These are phyloP conservation scores for Logfia minima DNA, from an alignment of 129 eudicot species.

Conservation along the genomic window DNA sequence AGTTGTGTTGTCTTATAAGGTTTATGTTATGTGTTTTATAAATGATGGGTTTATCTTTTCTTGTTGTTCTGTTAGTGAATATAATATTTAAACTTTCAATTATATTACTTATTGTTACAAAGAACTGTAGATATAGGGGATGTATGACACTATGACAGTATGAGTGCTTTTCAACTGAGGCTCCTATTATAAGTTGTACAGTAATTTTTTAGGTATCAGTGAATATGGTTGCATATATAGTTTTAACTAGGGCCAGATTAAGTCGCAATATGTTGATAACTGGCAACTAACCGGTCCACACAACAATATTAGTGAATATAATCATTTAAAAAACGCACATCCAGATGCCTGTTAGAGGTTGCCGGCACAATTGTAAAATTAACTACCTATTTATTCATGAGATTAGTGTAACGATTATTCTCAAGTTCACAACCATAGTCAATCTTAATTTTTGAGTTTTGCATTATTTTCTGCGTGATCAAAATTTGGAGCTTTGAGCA, in stretches of 20 bases:
- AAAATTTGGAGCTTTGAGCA: background rate
- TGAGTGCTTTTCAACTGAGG: background rate
- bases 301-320: no score
- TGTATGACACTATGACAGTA: no score
- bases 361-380: background rate
- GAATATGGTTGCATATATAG: background rate
- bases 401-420: no score
- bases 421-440: no score
- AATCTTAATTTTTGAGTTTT: background rate
- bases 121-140: background rate
- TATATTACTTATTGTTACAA: background rate
- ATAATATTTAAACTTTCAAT: background rate
- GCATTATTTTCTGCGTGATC: background rate
- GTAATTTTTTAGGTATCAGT: background rate
- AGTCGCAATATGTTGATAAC: no score
- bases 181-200: background rate
- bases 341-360: background rate
- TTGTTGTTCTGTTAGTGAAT: background rate
- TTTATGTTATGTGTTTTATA: background rate
- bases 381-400: background rate
- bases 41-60: background rate
- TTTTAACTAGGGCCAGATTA: background rate
- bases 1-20: background rate
- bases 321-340: background rate
- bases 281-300: no score